Percentiles rank a stretch among this genome's conserved stretches.
These are phyloP conservation scores for Acer yangbiense DNA, from an alignment of 345 rosid species.

Conservation along the genomic window DNA sequence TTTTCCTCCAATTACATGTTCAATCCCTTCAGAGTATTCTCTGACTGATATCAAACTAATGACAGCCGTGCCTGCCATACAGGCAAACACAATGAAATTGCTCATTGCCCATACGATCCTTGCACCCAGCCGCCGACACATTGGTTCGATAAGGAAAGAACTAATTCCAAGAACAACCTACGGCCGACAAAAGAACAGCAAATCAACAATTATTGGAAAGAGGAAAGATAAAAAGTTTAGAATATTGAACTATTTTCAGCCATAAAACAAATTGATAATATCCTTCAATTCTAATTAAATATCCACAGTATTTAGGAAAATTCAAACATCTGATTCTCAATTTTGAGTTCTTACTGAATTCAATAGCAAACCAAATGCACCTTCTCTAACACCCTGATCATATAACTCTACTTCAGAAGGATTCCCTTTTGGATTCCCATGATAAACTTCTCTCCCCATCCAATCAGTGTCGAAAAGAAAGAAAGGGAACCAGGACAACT, in stretches of 20 bases:
- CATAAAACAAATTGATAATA: background rate
- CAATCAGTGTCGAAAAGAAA: constrained; percentile 97
- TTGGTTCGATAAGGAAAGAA: constrained; percentile 86
- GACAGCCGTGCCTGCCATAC: constrained; percentile 83
- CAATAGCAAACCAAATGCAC: constrained; percentile 99
- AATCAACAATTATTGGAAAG: constrained; percentile 7
- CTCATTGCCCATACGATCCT: constrained; percentile 90
- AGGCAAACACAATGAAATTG: constrained; percentile 79
- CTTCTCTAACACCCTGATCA: constrained; percentile 91
- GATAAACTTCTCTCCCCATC: constrained; percentile 99
- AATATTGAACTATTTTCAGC: background rate
- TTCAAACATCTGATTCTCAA: constrained; percentile 31
- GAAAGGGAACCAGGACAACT: constrained; percentile 99
- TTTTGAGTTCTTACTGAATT: constrained; percentile 88
- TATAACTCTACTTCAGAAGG: constrained; percentile 56
- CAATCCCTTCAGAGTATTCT: constrained; percentile 55
- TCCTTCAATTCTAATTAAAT: background rate
- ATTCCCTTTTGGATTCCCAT: constrained; percentile 82
- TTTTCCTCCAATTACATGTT: constrained; percentile 60
- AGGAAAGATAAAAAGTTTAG: background rate
- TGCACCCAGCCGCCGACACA: constrained; percentile 84
- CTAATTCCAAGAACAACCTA: constrained; percentile 96
- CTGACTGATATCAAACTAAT: constrained; percentile 69
- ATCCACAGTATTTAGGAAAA: constrained; percentile 16
- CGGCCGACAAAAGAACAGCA: constrained; percentile 5